Percentiles rank a stretch among this genome's conserved stretches.
Evolutionary conservation across 352 stramenopile species (phyloP).

Genomic region (Phytophthora boehmeriae): DNA sequence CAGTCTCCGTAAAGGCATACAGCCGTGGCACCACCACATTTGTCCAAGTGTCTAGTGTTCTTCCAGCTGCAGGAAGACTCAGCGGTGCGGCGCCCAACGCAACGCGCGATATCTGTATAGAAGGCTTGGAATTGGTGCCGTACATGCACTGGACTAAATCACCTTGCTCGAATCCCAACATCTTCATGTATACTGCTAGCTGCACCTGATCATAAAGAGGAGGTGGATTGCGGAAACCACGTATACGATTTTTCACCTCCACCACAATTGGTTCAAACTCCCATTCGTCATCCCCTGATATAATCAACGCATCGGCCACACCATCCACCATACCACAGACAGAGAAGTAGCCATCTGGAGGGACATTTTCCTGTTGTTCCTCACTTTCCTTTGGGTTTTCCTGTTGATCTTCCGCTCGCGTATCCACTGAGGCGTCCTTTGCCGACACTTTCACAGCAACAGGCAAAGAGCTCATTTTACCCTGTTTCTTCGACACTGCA

Average conservation of each 20-base stretch:
- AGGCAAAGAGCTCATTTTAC: conserved; percentile 1
- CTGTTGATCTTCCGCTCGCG: neutral
- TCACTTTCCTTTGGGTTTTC: neutral
- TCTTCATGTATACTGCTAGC: conserved; percentile 86
- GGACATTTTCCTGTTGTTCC: conserved; percentile 4
- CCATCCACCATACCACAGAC: conserved; percentile 88
- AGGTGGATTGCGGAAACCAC: conserved; percentile 57
- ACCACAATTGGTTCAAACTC: conserved; percentile 63
- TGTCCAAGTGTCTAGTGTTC: conserved; percentile 52
- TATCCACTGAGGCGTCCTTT: neutral
- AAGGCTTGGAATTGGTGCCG: conserved; percentile 31
- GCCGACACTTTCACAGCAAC: conserved; percentile 12
- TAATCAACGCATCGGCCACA: conserved; percentile 59
- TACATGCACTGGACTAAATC: conserved; percentile 80
- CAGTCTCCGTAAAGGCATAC: conserved; percentile 51
- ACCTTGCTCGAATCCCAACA: conserved; percentile 60
- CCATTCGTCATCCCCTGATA: conserved; percentile 66
- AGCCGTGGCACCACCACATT: conserved; percentile 68
- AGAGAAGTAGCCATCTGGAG: conserved; percentile 50
- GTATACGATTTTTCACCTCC: conserved; percentile 82
- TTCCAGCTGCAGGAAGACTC: conserved; percentile 19
- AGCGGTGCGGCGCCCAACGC: conserved; percentile 52
- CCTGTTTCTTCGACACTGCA: conserved; percentile 10
- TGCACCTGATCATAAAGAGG: conserved; percentile 81
- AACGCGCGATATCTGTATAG: conserved; percentile 62